A percentile compares a stretch with the other conserved stretches of the same genome.
Evolutionary conservation across 2,329 filamentous ascomycete species (phyloP).

Genomic region (Pseudopyrenochaeta lycopersici): DNA sequence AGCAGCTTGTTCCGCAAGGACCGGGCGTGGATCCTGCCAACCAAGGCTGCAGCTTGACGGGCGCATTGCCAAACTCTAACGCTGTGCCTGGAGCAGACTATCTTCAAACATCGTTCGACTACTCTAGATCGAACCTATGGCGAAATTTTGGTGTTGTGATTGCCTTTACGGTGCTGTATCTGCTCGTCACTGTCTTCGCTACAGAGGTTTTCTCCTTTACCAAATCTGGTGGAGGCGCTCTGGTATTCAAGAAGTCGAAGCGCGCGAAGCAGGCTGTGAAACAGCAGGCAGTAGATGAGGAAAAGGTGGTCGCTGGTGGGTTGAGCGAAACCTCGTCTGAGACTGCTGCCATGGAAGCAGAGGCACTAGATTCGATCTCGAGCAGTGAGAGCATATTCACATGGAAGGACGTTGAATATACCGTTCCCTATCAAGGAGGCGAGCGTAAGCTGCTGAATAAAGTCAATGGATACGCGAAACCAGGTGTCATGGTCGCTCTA

Average conservation of each 20-base stretch:
- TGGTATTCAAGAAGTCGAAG: constrained; percentile 76
- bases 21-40: constrained; percentile 63
- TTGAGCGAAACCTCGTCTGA: constrained; percentile 30
- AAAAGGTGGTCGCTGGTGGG: constrained; percentile 57
- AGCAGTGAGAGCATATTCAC: constrained; percentile 50
- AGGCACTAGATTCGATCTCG: constrained; percentile 46
- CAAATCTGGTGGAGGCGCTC: constrained; percentile 69
- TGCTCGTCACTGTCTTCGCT: constrained; percentile 74
- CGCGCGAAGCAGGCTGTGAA: constrained; percentile 64
- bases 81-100: constrained; percentile 65
- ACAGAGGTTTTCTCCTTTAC: constrained; percentile 74
- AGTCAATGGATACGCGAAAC: constrained; percentile 80
- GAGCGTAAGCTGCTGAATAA: constrained; percentile 71
- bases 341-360: constrained; percentile 34
- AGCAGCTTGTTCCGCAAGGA: constrained; percentile 68
- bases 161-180: constrained; percentile 77
- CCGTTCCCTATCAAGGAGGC: constrained; percentile 72
- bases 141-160: constrained; percentile 82
- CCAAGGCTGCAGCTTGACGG: constrained; percentile 70
- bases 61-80: constrained; percentile 62
- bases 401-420: constrained; percentile 65
- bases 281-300: constrained; percentile 63
- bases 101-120: constrained; percentile 64
- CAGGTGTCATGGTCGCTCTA: constrained; percentile 79
- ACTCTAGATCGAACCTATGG: constrained; percentile 67